Base-by-base conservation (phyloP, 2,329 filamentous ascomycete genomes). In the Arachnomyces sp. region DNA sequence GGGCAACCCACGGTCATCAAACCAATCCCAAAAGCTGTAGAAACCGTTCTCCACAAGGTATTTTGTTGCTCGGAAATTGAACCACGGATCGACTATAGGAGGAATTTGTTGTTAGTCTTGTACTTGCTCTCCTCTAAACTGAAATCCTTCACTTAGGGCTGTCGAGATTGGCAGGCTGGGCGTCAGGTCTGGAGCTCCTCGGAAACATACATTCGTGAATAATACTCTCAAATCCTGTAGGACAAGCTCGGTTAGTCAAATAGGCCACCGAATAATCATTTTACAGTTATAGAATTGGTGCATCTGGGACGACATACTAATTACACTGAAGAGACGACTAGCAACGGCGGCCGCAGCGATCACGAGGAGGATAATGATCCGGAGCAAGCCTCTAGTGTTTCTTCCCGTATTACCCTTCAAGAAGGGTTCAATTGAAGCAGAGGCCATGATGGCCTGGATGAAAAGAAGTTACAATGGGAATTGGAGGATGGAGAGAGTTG, bases 21-120 rank as follows among this genome's bases (percentile, higher is more conserved):
- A 98, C 92, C 92, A 98, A 66, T 98, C 90, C 92, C 92, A 98
- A 65, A 98, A 98, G 66, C 85, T 88, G 67, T 95, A 93, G 71
- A 98, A 96, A 56, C 92, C 92, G 80, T 98, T 80, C 60, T 90
- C 79, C 41, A 98, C 86, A 41, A 98, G 78, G 60, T 98, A 96
- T 69, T 96, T 96, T 42, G 92, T 96, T 52, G 92, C 92, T 66
- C 92, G 78, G 69, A 98, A 98, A 69, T 98, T 98, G 73, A 98
- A 98, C 92, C 92, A 98, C 28, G 92, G 92, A 69, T 98, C 92
- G 70, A 98, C 90, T 98, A 61, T 33, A 58, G 37, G 41, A 38
- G 30, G 31, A 37, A 34, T 38, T 37, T 32, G 41, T 43, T 45
- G 45, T 36, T 33, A 16, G 16, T 38, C 28, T 12, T 11, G 36